Evolutionary conservation across 495 filamentous ascomycete genomes (phyloP).

Genomic region (Neurospora tetraspora): DNA sequence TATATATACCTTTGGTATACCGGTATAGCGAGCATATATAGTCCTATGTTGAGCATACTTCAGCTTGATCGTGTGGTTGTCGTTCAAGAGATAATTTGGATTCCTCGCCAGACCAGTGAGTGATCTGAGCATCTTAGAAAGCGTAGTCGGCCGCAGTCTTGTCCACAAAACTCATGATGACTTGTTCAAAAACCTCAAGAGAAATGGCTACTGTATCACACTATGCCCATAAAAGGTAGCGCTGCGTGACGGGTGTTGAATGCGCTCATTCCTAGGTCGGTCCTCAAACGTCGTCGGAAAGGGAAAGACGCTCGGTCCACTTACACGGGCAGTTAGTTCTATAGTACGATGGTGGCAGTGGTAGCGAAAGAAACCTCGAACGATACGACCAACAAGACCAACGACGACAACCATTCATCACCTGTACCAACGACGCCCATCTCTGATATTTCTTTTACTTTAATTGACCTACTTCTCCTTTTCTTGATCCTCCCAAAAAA

Average conservation of each 20-base stretch:
- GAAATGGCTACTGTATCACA: background rate
- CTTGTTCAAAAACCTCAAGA: background rate
- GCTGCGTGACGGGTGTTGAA: no score
- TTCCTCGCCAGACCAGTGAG: background rate
- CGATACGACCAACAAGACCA: background rate
- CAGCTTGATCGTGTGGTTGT: background rate
- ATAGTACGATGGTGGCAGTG: background rate
- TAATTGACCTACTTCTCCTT: background rate
- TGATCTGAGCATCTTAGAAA: background rate
- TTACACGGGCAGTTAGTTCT: background rate
- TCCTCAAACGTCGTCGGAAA: no score
- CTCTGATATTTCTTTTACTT: background rate
- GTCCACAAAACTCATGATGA: background rate
- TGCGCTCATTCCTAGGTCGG: no score
- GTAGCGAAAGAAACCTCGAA: background rate
- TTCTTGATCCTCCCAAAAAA: background rate
- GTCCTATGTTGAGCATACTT: background rate
- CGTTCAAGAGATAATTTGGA: background rate
- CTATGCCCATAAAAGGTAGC: no score
- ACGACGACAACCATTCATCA: background rate
- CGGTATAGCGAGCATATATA: background rate
- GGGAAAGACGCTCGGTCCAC: background rate
- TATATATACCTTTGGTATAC: background rate
- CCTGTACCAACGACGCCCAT: background rate
- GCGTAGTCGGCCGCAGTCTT: background rate